Conservation (phyloP, 176 grass and related monocot genomes). For the Oryza brachyantha region DNA sequence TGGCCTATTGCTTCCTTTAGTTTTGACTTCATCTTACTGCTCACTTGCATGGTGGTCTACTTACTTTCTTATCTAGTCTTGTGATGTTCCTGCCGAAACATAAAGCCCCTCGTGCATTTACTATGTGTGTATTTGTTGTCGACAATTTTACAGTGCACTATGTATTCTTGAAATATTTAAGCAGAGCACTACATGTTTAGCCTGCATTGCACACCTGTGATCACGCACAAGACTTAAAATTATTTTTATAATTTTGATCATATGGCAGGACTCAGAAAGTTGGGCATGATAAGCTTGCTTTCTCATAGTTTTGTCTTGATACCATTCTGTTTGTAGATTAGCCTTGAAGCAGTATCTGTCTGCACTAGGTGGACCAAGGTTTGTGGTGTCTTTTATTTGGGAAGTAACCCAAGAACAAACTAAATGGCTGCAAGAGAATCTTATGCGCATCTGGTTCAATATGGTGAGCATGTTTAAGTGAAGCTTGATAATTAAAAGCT, state of each 20-base stretch:
- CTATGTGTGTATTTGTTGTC: background rate
- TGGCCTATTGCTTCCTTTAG: conserved; percentile 3
- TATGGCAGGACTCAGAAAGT: background rate
- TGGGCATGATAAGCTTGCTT: background rate
- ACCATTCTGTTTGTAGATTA: background rate
- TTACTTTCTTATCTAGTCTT: conserved; percentile 14
- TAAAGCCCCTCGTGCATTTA: background rate
- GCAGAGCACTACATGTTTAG: background rate
- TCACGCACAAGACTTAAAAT: background rate
- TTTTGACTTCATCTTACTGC: background rate
- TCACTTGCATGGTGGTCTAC: background rate
- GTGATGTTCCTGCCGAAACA: background rate
- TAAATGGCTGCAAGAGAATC: background rate
- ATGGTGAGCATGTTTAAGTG: conserved; percentile 3
- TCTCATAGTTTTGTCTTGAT: conserved; percentile 3
- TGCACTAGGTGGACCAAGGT: conserved; percentile 13
- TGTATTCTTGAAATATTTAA: background rate
- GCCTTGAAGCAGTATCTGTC: background rate
- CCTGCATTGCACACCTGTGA: background rate
- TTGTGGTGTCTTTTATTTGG: conserved; percentile 1
- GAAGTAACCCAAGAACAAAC: background rate
- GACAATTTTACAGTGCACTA: background rate
- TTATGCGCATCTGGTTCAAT: background rate
- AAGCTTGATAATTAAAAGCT: conserved; percentile 21
- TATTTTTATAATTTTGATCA: background rate